Percentiles rank a stretch among this genome's conserved stretches.
Evolutionary conservation across 2,329 filamentous ascomycete genomes (phyloP).

Genomic region (Parastagonospora avenae): DNA sequence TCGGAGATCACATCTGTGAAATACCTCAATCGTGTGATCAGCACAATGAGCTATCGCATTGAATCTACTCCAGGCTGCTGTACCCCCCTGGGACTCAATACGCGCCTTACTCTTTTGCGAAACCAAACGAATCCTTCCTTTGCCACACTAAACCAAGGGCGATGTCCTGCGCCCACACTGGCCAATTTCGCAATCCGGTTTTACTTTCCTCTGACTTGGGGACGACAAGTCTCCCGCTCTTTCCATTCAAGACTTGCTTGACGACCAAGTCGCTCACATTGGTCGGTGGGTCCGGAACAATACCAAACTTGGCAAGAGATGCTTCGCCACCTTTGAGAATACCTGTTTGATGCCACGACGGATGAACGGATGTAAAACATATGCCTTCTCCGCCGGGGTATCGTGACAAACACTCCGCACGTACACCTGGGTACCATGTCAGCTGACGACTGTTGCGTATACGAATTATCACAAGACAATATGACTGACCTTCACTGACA

Average conservation of each 20-base stretch:
- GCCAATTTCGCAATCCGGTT: conserved; percentile 21
- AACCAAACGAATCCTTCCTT: conserved; percentile 4
- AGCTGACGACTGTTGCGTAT: not conserved
- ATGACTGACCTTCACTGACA: conserved; percentile 29
- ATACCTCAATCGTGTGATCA: too few species aligned
- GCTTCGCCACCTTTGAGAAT: conserved; percentile 27
- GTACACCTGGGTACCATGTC: conserved; percentile 19
- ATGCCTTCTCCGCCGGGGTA: conserved; percentile 32
- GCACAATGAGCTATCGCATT: too few species aligned
- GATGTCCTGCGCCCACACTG: conserved; percentile 34
- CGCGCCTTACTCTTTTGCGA: not conserved
- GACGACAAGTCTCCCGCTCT: conserved; percentile 28
- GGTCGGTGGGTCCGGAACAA: conserved; percentile 19
- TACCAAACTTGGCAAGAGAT: conserved; percentile 16
- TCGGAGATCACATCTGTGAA: too few species aligned
- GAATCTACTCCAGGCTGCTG: too few species aligned
- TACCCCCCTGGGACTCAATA: too few species aligned
- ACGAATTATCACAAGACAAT: not conserved
- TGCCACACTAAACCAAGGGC: conserved; percentile 18
- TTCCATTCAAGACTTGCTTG: conserved; percentile 29
- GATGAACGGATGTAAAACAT: conserved; percentile 36
- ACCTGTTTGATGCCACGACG: conserved; percentile 31
- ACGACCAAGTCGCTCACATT: conserved; percentile 29
- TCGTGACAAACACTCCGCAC: conserved; percentile 29
- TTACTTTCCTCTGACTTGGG: conserved; percentile 20